phyloP scores from a whole-genome alignment of 768 basidiomycete genomes.

The Boletus edulis region DNA sequence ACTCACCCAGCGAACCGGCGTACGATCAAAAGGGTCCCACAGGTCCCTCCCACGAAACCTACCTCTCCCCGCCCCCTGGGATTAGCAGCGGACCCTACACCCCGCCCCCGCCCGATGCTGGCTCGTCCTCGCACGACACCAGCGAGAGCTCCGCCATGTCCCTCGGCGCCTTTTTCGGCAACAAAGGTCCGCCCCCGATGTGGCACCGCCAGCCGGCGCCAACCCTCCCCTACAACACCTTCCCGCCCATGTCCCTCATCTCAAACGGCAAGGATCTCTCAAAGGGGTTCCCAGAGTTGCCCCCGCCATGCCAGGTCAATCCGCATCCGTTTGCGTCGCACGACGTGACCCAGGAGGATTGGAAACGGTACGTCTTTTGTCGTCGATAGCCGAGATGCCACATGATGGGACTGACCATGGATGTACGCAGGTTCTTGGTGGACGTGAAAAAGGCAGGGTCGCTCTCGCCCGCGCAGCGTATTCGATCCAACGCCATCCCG shows the following conservation, averaged over 20 bases:
- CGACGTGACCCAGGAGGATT: conserved; percentile 50
- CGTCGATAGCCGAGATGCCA: too few relatives aligned
- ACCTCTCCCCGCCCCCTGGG: neutral
- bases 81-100: neutral
- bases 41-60: neutral
- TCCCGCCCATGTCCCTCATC: conserved; percentile 31
- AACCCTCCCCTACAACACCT: conserved; percentile 17
- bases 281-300: conserved; percentile 42
- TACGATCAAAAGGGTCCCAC: too few relatives aligned
- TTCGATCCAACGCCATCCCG: conserved; percentile 31
- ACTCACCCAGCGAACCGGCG: neutral
- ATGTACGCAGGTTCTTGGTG: conserved; percentile 29
- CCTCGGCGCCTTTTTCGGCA: conserved; percentile 27
- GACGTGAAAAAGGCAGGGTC: conserved; percentile 35
- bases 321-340: conserved; percentile 52
- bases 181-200: conserved; percentile 23
- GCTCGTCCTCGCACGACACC: neutral
- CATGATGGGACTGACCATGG: too few relatives aligned
- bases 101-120: neutral
- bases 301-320: conserved; percentile 37
- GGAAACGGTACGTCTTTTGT: conserved; percentile 36
- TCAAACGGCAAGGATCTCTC: conserved; percentile 29
- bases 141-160: conserved; percentile 4
- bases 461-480: conserved; percentile 35
- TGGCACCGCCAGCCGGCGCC: conserved; percentile 23